Evolutionary conservation across 1,284 basidiomycete genomes (phyloP).

Genomic region (Microbotryum intermedium): DNA sequence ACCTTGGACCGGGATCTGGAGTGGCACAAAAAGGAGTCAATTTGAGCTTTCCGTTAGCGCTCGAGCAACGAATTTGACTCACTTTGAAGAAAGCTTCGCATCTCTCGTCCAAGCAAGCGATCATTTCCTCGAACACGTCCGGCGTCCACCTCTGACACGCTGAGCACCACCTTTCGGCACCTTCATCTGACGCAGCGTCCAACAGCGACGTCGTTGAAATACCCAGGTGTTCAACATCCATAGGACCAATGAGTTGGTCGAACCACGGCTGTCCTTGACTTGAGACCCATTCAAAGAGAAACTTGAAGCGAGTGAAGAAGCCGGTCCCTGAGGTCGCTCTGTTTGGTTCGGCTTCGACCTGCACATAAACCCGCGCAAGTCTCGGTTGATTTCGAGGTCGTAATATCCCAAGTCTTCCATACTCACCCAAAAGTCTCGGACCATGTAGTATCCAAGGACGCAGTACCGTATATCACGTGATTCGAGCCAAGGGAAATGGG

Average conservation of each 20-base stretch:
- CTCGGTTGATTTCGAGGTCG: background rate
- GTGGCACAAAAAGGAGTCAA: too few species aligned
- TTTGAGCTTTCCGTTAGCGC: too few species aligned
- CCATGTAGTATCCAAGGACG: conserved; percentile 21
- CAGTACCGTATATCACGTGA: conserved; percentile 8
- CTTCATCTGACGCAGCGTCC: too few species aligned
- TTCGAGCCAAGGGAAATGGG: conserved; percentile 9
- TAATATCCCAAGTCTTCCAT: background rate
- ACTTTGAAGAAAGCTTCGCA: too few species aligned
- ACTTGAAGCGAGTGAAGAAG: conserved; percentile 1
- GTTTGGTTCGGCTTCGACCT: conserved; percentile 25
- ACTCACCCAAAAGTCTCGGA: conserved; percentile 18
- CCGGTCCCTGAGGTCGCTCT: background rate
- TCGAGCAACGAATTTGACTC: too few species aligned
- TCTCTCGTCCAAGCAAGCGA: too few species aligned
- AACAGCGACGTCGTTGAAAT: too few species aligned
- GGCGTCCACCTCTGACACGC: too few species aligned
- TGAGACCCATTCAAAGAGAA: conserved; percentile 24
- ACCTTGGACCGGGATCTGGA: too few species aligned
- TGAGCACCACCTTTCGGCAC: too few species aligned
- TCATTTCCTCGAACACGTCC: too few species aligned
- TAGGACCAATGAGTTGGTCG: conserved; percentile 8
- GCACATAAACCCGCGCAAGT: background rate
- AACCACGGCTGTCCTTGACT: conserved; percentile 27
- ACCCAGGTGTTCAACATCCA: background rate